Percentiles rank a stretch among this genome's conserved stretches.
These are phyloP conservation scores for Xylaria bambusicola DNA, from an alignment of 495 filamentous ascomycete genomes.

Conservation along the genomic window DNA sequence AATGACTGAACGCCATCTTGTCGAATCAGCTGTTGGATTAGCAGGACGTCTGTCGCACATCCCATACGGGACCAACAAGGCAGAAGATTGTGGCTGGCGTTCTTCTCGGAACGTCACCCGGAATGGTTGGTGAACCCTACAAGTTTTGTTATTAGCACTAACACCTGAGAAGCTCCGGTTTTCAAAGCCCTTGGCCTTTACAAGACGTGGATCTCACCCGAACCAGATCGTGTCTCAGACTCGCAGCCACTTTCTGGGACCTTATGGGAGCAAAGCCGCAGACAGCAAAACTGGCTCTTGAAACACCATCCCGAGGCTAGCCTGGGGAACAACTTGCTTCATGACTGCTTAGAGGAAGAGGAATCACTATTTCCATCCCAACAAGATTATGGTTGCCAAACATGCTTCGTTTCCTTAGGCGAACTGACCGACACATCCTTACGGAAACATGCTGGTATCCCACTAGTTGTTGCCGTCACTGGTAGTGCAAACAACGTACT, in stretches of 20 bases:
- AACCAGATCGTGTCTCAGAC: slow-evolving; percentile 14
- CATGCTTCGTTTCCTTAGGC: slow-evolving; percentile 38
- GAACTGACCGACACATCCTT: slow-evolving; percentile 39
- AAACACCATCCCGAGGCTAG: slow-evolving; percentile 42
- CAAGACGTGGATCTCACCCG: slow-evolving; percentile 36
- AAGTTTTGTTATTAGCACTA: slow-evolving; percentile 11
- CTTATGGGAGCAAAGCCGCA: slow-evolving; percentile 21
- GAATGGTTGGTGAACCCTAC: slow-evolving; percentile 21
- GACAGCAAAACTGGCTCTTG: slow-evolving; percentile 41
- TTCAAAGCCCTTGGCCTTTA: slow-evolving; percentile 44
- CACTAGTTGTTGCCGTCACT: slow-evolving; percentile 48
- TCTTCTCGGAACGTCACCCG: slow-evolving; percentile 32
- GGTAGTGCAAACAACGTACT: slow-evolving; percentile 57
- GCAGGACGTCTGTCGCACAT: slow-evolving; percentile 36
- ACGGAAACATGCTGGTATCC: slow-evolving; percentile 21
- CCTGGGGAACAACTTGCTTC: slow-evolving; percentile 31
- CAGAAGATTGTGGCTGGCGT: slow-evolving; percentile 33
- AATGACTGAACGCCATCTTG: slow-evolving; percentile 38
- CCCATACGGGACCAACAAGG: slow-evolving; percentile 27
- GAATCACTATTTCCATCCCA: slow-evolving; percentile 17
- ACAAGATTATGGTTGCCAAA: slow-evolving; percentile 10
- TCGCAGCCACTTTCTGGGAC: slow-evolving; percentile 18
- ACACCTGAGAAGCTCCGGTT: slow-evolving; percentile 34
- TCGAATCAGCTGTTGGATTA: slow-evolving; percentile 33
- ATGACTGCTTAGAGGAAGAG: slow-evolving; percentile 31